Base-by-base conservation (phyloP, 345 rosid genomes). In the Salix suchowensis region DNA sequence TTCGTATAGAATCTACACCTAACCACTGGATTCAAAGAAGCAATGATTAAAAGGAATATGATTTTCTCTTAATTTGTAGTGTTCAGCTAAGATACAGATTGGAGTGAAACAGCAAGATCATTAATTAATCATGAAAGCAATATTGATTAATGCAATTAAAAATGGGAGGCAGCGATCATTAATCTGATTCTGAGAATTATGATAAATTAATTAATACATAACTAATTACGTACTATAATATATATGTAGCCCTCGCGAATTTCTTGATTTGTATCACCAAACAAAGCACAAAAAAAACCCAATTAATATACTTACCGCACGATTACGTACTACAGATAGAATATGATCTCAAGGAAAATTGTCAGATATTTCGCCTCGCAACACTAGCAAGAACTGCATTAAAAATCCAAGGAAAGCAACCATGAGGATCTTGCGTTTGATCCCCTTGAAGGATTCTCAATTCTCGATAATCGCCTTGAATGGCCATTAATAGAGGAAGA, bases 331-430 rank as follows among this genome's bases (percentile, higher is more conserved):
- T 2, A 23, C 13, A n/a, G 26, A 23, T n/a, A 55, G 61, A 5
- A 55, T 21, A 21, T 55, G 61, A 9, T 55, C 61, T 21, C 12
- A n/a, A 8, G 28, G 62, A 2, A 58, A 55, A 10, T 58, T 58
- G 6, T 58, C 26, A 58, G 11, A 9, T 9, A n/a, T 58, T n/a
- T n/a, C 68, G 68, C 46, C 14, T 67, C 7, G 61, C 21, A 14
- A 50, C 77, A 21, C 19, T 62, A 44, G 46, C 12, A 50, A 75
- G 65, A 67, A 15, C 10, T 13, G 77, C 67, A 52, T 42, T 48
- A 52, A 68, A 58, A 23, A 68, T 58, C 79, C 70, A 68, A 40
- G 79, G 73, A 68, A 52, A n/a, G 24, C 72, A 55, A 2, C 65
- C 65, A 23, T 23, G 26, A 50, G 60, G 13, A 10, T 24, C 65